Conservation (phyloP, 768 basidiomycete genomes). For the Leccinum ochraceum region DNA sequence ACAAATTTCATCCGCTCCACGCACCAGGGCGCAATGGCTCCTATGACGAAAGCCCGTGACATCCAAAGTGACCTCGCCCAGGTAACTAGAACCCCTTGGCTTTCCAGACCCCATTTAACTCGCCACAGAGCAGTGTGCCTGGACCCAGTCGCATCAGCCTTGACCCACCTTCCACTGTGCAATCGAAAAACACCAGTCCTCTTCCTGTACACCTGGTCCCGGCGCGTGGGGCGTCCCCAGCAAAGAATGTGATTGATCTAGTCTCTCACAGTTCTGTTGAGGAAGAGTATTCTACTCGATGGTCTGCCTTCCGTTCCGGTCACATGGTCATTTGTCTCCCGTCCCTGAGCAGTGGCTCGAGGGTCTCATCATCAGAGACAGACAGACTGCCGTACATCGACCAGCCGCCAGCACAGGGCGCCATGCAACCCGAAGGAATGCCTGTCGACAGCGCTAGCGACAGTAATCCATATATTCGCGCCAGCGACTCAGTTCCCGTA, state of each 20-base stretch:
- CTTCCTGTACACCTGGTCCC: background rate
- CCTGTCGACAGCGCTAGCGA: background rate
- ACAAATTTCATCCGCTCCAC: background rate
- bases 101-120: constrained; percentile 5
- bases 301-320: constrained; percentile 32
- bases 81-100: constrained; percentile 5
- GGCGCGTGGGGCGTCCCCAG: background rate
- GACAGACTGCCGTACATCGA: background rate
- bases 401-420: background rate
- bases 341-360: background rate
- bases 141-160: constrained; percentile 8
- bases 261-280: background rate
- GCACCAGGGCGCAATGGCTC: background rate
- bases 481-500: background rate
- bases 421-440: background rate
- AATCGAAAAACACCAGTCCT: background rate
- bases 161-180: background rate
- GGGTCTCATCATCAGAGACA: background rate
- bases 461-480: background rate
- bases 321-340: constrained; percentile 16
- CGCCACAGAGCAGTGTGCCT: constrained; percentile 12
- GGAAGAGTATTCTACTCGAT: constrained; percentile 11
- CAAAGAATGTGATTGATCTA: constrained; percentile 10
- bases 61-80: constrained; percentile 4
- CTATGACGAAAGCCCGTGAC: background rate